Evolutionary conservation across 2,329 filamentous ascomycete genomes (phyloP), one percentile per base, ranked within the genome.

Genomic region (Neoscytalidium dimidiatum): DNA sequence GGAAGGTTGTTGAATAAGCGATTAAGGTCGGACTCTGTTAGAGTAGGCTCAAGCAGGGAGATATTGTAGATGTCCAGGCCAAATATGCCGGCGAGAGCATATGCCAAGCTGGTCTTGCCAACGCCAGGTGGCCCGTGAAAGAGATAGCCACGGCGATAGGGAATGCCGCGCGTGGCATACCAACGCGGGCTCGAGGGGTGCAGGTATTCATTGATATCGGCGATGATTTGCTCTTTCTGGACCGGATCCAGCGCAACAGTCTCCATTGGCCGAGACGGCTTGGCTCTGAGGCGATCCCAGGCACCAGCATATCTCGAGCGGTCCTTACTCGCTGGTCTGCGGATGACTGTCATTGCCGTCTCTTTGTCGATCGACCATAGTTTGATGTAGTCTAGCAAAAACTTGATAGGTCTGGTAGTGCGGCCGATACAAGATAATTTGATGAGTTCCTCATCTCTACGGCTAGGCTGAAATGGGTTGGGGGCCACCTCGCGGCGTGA

Each of bases 101-200:
- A 68, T 3, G 62, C 65, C 17, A 68, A 57, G n/a, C 62, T 66
- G 2, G 86, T 90, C 78, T 93, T 93, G 21, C 91, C 91, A 0
- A 90, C 92, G 1, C 91, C 90, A 0, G 91, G 90, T 0, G 91
- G 91, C 0, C 92, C 92, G 68, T 92, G 83, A 8, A 95, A 85
- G 0, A 95, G 84, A 72, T 94, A 95, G 0, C 92, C 93, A 4
- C 92, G 85, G 14, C 92, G 86, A 74, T 96, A 96, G 0, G 93
- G 92, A 31, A 96, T 94, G 0, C 92, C 92, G 6, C 92, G 85
- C 69, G 92, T 90, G 0, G 89, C 84, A 73, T 97, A 96, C 92
- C 92, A 96, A n/a, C 88, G 83, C 1, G 87, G 85, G 0, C 88
- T 91, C 0, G 83, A 80, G 0, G 91, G 90, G 62, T 92, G 86